These are phyloP conservation scores for Berberis vulgaris DNA, from an alignment of 164 flowering plant species.

Conservation along the genomic window DNA sequence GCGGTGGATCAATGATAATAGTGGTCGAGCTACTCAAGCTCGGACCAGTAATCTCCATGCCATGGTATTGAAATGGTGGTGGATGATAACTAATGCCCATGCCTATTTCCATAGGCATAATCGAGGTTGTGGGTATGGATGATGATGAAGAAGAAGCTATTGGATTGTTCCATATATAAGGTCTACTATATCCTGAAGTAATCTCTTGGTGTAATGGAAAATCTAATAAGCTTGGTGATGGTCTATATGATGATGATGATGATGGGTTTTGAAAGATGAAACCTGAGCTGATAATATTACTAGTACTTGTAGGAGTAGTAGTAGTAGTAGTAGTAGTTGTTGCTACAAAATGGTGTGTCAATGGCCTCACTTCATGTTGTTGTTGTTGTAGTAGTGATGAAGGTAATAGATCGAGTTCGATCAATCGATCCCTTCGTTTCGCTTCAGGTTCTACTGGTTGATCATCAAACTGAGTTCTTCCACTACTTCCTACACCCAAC, in stretches of 20 bases:
- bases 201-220: slow-evolving; percentile 11
- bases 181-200: slow-evolving; percentile 34
- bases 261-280: neutral
- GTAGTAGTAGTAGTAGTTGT: neutral
- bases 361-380: neutral
- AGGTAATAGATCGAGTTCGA: slow-evolving; percentile 47
- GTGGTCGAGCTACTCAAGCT: slow-evolving; percentile 21
- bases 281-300: no score
- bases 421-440: slow-evolving; percentile 14
- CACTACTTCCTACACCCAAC: slow-evolving; percentile 43
- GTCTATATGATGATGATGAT: slow-evolving; percentile 24
- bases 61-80: slow-evolving; percentile 17
- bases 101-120: no score
- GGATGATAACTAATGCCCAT: slow-evolving; percentile 16
- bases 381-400: neutral
- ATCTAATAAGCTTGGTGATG: slow-evolving; percentile 8
- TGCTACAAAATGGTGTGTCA: neutral
- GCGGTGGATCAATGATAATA: slow-evolving; percentile 47
- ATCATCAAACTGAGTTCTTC: neutral
- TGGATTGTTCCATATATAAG: slow-evolving; percentile 10
- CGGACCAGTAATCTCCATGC: slow-evolving; percentile 17
- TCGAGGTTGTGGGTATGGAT: neutral
- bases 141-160: slow-evolving; percentile 24
- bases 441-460: neutral
- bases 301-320: neutral